Evolutionary conservation across 805 yeast species (phyloP).

Genomic region (Nakazawaea wickerhamii): DNA sequence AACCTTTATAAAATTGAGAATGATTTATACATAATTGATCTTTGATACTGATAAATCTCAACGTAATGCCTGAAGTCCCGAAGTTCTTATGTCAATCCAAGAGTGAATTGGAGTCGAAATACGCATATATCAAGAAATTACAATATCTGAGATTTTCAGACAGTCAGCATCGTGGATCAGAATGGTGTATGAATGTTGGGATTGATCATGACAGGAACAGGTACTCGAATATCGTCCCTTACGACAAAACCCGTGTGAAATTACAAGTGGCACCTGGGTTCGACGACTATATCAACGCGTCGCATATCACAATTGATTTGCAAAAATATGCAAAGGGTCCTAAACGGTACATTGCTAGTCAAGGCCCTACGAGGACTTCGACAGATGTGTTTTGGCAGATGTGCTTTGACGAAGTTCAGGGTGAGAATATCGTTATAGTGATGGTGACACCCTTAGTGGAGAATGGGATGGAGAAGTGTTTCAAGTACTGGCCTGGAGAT

Average conservation of each 20-base stretch:
- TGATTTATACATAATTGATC: too few relatives aligned
- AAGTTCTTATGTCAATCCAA: slow-evolving; percentile 1
- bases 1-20: background rate
- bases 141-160: background rate
- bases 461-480: slow-evolving; percentile 34
- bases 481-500: slow-evolving; percentile 31
- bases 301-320: slow-evolving; percentile 21
- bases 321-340: slow-evolving; percentile 8
- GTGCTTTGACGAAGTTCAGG: slow-evolving; percentile 22
- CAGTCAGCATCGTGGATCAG: slow-evolving; percentile 1
- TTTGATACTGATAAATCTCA: background rate
- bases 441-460: slow-evolving; percentile 70
- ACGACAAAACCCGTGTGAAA: slow-evolving; percentile 51
- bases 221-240: slow-evolving; percentile 60
- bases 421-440: slow-evolving; percentile 41
- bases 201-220: slow-evolving; percentile 39
- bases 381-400: slow-evolving; percentile 42
- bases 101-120: slow-evolving; percentile 1
- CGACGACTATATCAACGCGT: slow-evolving; percentile 35
- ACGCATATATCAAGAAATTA: background rate
- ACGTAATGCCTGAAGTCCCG: background rate
- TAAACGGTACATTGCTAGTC: slow-evolving; percentile 57
- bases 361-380: slow-evolving; percentile 50
- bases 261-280: slow-evolving; percentile 25
- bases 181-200: slow-evolving; percentile 17